phyloP scores from a whole-genome alignment of 108 stramenopile species.

The Aureococcus anophagefferens region DNA sequence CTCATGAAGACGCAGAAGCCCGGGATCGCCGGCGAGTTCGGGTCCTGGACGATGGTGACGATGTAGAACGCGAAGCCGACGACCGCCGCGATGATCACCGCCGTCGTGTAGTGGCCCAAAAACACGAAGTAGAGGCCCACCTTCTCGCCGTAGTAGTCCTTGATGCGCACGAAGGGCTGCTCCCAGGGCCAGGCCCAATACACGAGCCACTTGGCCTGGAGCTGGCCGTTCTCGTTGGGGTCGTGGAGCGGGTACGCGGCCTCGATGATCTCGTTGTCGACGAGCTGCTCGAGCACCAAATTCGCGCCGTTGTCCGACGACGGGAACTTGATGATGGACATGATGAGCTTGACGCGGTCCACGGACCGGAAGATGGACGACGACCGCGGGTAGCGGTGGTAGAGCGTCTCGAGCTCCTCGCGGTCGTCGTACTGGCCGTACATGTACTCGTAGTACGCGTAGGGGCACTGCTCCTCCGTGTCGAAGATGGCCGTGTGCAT shows the following conservation, averaged over 20 bases:
- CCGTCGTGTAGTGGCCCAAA: conserved; percentile 33
- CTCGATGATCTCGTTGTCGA: conserved; percentile 20
- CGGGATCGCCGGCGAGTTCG: conserved; percentile 18
- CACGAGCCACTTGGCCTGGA: conserved; percentile 25
- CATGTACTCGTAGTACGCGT: conserved; percentile 21
- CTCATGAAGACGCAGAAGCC: conserved; percentile 28
- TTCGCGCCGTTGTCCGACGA: not conserved
- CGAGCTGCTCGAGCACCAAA: conserved; percentile 8
- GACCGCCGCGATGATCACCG: conserved; percentile 27
- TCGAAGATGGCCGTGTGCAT: not conserved
- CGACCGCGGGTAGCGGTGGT: not conserved
- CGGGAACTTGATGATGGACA: not conserved
- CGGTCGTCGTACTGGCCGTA: conserved; percentile 6
- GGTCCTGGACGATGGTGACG: conserved; percentile 8
- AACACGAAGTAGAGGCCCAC: conserved; percentile 37
- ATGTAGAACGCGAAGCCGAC: conserved; percentile 27
- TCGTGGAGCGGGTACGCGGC: conserved; percentile 36
- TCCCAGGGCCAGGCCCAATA: conserved; percentile 13
- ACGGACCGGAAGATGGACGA: not conserved
- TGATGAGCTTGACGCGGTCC: conserved; percentile 8
- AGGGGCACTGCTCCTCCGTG: conserved; percentile 10
- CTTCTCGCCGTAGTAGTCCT: conserved; percentile 44
- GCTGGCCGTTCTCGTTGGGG: conserved; percentile 22
- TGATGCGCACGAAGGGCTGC: conserved; percentile 23
- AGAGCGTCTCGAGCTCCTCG: not conserved